Percentiles rank a stretch among this genome's conserved stretches.
These are phyloP conservation scores for Botryosphaeria dothidea DNA, from an alignment of 2,329 filamentous ascomycete species.

Conservation along the genomic window DNA sequence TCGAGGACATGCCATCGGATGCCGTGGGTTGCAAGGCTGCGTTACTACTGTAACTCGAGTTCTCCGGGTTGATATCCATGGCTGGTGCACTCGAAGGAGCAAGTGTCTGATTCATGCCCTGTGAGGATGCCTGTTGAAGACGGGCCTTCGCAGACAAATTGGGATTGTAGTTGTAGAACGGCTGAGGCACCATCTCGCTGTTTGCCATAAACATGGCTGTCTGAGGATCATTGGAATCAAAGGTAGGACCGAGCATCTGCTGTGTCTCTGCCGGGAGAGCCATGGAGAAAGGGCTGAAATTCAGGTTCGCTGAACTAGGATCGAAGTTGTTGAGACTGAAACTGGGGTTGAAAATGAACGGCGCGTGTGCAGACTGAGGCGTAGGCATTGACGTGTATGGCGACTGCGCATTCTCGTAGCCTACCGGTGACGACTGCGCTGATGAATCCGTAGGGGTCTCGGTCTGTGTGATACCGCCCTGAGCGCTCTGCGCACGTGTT, in stretches of 20 bases:
- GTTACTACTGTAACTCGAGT: slow-evolving; percentile 23
- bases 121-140: background rate
- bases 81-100: slow-evolving; percentile 35
- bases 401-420: background rate
- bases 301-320: slow-evolving; percentile 29
- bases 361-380: slow-evolving; percentile 23
- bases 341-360: slow-evolving; percentile 23
- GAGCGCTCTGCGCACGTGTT: slow-evolving; percentile 12
- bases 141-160: slow-evolving; percentile 37
- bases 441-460: background rate
- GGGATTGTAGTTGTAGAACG: slow-evolving; percentile 49
- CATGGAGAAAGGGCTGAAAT: slow-evolving; percentile 49
- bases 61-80: slow-evolving; percentile 25
- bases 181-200: slow-evolving; percentile 42
- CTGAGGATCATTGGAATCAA: slow-evolving; percentile 48
- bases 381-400: background rate
- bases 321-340: slow-evolving; percentile 29
- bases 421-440: background rate
- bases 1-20: slow-evolving; percentile 27
- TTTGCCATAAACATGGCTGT: slow-evolving; percentile 50
- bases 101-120: slow-evolving; percentile 43
- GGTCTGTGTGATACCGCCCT: slow-evolving; percentile 21
- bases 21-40: background rate
- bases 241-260: slow-evolving; percentile 50
- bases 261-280: slow-evolving; percentile 55